These are phyloP conservation scores for Citrus sp. DNA, from an alignment of 345 rosid genomes.

Conservation along the genomic window DNA sequence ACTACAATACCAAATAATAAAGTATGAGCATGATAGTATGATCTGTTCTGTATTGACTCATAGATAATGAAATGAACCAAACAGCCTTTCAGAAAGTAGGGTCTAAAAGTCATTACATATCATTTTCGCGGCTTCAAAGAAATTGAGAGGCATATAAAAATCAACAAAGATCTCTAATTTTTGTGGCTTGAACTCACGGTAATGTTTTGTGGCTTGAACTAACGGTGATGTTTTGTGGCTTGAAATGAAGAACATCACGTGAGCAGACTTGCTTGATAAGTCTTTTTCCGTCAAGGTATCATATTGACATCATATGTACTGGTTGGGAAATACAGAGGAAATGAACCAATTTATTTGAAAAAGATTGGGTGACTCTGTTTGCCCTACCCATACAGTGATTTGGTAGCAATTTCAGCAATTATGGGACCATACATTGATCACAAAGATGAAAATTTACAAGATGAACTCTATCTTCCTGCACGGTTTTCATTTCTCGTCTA, in stretches of 20 bases:
- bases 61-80: not conserved
- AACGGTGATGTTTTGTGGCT: slow-evolving; percentile 4
- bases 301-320: not conserved
- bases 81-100: not conserved
- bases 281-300: slow-evolving; percentile 8
- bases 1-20: too few species aligned
- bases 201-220: not conserved
- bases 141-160: not conserved
- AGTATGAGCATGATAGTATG: too few species aligned
- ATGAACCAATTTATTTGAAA: slow-evolving; percentile 13
- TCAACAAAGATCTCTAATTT: not conserved
- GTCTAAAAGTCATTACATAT: not conserved
- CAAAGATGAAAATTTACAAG: not conserved
- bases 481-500: slow-evolving; percentile 15
- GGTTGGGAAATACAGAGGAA: not conserved
- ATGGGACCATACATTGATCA: too few species aligned
- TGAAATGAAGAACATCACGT: not conserved
- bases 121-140: not conserved
- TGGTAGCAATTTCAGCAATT: too few species aligned
- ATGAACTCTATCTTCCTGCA: slow-evolving; percentile 25
- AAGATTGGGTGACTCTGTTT: not conserved
- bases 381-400: not conserved
- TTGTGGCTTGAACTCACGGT: not conserved
- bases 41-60: too few species aligned
- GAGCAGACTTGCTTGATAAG: slow-evolving; percentile 3